Evolutionary conservation across 148 eudicot species (phyloP), one percentile per base, ranked within the genome.

Genomic region (Rhododendron vialii): DNA sequence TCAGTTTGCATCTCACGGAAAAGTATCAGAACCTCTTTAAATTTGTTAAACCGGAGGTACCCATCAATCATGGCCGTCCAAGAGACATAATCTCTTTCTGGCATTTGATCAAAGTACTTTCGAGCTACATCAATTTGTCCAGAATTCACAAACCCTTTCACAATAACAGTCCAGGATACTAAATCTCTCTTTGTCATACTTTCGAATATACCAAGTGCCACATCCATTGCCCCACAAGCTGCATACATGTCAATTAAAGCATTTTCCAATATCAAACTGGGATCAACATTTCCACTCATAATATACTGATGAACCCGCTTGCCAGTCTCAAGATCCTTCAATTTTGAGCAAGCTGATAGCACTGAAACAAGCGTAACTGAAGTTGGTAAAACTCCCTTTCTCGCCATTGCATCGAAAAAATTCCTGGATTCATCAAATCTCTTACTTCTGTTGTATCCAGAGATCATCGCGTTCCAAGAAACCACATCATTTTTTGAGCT

Each of bases 1-100:
- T 85, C 80, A 26, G 61, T 59, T 84, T 86, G 91, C 90, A 90
- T 90, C 76, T 88, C 82, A 1, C 61, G 85, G 80, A 90, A 90
- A 63, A 90, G 80, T 82, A 83, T 36, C 78, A 90, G 36, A 41
- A 83, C 91, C 12, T 88, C 90, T 82, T 88, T 90, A 78, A 88
- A 90, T 57, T 77, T 83, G 81, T 90, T 86, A 7, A n/a, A 38
- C 14, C 22, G 84, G 57, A 90, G 83, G 85, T 88, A 90, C 53
- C 91, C 91, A 71, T 86, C 85, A 55, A 90, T 88, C 86, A 90
- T 88, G 24, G 87, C 84, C 5, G 91, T 90, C 91, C 91, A 90
- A 38, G 88, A 90, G 76, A 90, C 78, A 28, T 71, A 84, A 81
- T 90, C 91, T 83, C 88, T 88, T 84, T 84, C 87, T 30, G 90